Evolutionary conservation across 2,329 filamentous ascomycete species (phyloP), one percentile per base, ranked within the genome.

Genomic region (Fusarium caatingaense): DNA sequence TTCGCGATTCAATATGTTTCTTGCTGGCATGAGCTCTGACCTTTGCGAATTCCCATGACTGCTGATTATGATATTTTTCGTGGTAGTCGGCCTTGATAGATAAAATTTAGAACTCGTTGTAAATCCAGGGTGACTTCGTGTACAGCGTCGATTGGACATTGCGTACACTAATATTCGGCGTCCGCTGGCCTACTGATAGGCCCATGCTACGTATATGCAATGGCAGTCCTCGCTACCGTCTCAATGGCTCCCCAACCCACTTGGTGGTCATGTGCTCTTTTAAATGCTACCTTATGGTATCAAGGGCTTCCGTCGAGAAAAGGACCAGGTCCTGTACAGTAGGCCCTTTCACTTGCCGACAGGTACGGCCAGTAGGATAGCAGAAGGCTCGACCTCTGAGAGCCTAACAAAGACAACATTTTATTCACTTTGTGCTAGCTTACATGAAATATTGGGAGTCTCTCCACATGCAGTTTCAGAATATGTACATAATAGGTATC

Each of bases 371-470:
- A 6, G n/a, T 12, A 37, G 34, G 34, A 6, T 12, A 37, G 18
- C 34, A n/a, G 3, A 37, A 1, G 5, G 2, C n/a, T n/a, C n/a
- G 34, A 3, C 18, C 6, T 0, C 3, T 4, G 18, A 37, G 6
- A n/a, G 18, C 34, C 18, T 7, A 7, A 37, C 10, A 37, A 7
- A n/a, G 1, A n/a, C 34, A 12, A 4, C 2, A 37, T 12, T 3
- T 7, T 7, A 3, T 37, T 7, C 10, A 11, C 34, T 3, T 34
- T 34, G 16, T 34, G 16, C 32, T 6, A 5, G 15, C 15, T 32
- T 2, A 8, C 28, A 30, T 30, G 12, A 6, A 25, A 25, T 25
- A 25, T 9, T 25, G 25, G 1, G 25, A 25, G 25, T 25, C 25
- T 25, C 25, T 25, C 25, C 25, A 25, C 25, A 25, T 25, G 25